A percentile compares a stretch with the other conserved stretches of the same genome.
These are phyloP conservation scores for Leccinum subtestaceum DNA, from an alignment of 768 basidiomycete species.

Conservation along the genomic window DNA sequence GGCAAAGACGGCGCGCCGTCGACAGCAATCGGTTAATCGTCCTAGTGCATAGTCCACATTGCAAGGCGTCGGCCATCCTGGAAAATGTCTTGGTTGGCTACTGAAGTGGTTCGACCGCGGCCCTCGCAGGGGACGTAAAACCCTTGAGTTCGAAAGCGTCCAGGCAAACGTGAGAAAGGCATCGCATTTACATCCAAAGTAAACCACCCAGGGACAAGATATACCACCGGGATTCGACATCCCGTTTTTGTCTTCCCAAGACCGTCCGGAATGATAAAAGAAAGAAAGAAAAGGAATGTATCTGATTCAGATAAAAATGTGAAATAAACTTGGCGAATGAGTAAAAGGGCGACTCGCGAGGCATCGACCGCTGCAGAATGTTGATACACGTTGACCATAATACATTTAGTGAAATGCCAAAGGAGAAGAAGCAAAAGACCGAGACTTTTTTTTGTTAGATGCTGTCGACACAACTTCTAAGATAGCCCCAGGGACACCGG, in stretches of 20 bases:
- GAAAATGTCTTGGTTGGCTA: too few species aligned
- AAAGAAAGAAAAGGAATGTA: background rate
- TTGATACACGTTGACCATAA: conserved; percentile 27
- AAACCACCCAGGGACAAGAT: background rate
- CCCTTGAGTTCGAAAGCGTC: background rate
- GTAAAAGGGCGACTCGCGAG: background rate
- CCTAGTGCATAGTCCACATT: background rate
- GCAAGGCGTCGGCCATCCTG: too few species aligned
- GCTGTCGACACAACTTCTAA: background rate
- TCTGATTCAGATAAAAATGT: background rate
- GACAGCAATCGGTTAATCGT: background rate
- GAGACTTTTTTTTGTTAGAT: background rate
- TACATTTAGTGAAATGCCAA: conserved; percentile 15
- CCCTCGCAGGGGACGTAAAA: too few species aligned
- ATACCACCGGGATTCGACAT: background rate
- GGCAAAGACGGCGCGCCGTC: background rate
- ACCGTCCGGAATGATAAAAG: background rate
- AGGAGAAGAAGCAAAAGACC: background rate
- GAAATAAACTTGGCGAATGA: background rate
- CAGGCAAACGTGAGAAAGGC: background rate
- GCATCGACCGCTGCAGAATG: conserved; percentile 3
- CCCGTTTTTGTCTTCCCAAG: background rate
- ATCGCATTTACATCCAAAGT: background rate
- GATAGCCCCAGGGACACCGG: background rate
- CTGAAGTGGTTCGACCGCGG: too few species aligned